A percentile compares a stretch with the other conserved stretches of the same genome.
Conservation (phyloP, 768 basidiomycete genomes). For the Lentinula guzmanii region DNA sequence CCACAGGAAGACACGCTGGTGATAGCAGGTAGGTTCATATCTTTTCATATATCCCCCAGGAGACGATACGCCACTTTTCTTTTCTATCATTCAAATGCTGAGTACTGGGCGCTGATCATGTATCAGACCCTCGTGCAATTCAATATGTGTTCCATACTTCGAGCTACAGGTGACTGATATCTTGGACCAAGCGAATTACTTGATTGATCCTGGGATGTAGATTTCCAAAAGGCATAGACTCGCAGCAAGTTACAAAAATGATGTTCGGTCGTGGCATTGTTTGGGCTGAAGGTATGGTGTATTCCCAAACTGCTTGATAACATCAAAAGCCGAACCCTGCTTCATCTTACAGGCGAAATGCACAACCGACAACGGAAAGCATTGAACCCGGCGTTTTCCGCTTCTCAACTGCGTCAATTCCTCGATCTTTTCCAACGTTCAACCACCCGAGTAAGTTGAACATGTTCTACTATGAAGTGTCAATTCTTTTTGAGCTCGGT, state of each 20-base stretch:
- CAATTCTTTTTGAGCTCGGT: not conserved
- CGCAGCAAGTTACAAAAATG: constrained; percentile 11
- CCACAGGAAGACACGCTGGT: not conserved
- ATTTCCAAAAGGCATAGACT: constrained; percentile 17
- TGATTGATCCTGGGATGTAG: constrained; percentile 14
- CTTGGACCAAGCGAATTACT: no score
- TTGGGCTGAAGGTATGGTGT: constrained; percentile 19
- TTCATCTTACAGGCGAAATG: constrained; percentile 4
- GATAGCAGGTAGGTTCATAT: not conserved
- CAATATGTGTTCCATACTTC: constrained; percentile 20
- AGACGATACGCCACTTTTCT: no score
- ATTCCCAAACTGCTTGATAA: not conserved
- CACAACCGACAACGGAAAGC: constrained; percentile 26
- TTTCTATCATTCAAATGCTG: not conserved
- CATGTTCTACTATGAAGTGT: not conserved
- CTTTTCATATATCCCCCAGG: not conserved
- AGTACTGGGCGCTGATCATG: not conserved
- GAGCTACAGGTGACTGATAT: not conserved
- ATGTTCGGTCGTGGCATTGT: constrained; percentile 16
- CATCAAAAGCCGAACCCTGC: not conserved
- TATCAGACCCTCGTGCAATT: constrained; percentile 6
- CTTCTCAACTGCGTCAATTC: constrained; percentile 16
- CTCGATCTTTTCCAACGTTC: constrained; percentile 20
- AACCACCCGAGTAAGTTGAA: constrained; percentile 9
- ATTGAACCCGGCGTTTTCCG: constrained; percentile 27